Evolutionary conservation across 2,329 filamentous ascomycete genomes (phyloP).

Genomic region (Penicillium sp.): DNA sequence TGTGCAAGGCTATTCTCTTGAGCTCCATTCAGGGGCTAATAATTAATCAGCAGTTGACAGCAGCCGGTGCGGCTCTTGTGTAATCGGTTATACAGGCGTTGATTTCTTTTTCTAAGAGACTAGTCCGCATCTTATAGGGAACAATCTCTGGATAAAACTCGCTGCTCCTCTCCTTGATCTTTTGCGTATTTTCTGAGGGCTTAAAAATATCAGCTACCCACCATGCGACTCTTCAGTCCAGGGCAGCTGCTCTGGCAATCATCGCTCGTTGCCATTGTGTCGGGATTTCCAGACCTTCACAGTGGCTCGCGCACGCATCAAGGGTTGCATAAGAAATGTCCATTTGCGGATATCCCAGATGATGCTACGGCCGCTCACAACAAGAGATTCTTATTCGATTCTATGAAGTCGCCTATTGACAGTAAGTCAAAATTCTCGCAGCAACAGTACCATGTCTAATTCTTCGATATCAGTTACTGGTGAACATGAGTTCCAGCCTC

Average conservation of each 20-base stretch:
- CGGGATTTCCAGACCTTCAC: slow-evolving; percentile 16
- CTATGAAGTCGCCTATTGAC: slow-evolving; percentile 30
- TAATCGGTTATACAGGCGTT: no score
- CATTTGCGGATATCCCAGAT: slow-evolving; percentile 20
- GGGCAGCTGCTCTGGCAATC: slow-evolving; percentile 16
- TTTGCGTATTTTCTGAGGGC: neutral
- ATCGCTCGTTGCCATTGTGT: slow-evolving; percentile 9
- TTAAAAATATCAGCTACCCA: neutral
- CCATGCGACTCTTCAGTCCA: slow-evolving; percentile 14
- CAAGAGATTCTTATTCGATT: slow-evolving; percentile 30
- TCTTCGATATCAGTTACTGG: slow-evolving; percentile 33
- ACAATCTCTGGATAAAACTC: no score
- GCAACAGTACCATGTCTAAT: neutral
- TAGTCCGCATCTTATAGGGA: neutral
- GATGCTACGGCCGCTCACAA: slow-evolving; percentile 13
- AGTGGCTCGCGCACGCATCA: slow-evolving; percentile 8
- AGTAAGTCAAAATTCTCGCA: slow-evolving; percentile 18
- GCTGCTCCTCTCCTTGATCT: no score
- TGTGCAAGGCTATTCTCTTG: slow-evolving; percentile 1
- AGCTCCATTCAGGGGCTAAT: slow-evolving; percentile 14
- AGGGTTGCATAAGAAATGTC: slow-evolving; percentile 22
- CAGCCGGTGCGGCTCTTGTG: no score
- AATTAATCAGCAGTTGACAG: slow-evolving; percentile 7
- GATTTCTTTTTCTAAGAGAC: neutral
- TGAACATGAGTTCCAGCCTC: slow-evolving; percentile 39